These are phyloP conservation scores for Butyriboletus regius DNA, from an alignment of 1,284 basidiomycete species.

Conservation along the genomic window DNA sequence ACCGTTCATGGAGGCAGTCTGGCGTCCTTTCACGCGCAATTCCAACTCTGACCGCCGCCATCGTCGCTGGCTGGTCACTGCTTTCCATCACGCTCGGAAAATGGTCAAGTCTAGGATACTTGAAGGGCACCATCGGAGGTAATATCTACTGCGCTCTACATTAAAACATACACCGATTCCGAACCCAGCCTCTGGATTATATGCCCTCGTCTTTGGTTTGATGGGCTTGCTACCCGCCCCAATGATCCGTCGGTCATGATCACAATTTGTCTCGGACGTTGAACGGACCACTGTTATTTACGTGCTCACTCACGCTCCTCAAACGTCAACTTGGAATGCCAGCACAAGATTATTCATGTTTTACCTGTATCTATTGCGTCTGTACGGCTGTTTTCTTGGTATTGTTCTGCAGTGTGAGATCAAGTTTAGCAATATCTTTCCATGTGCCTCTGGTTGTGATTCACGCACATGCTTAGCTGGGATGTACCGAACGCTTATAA, in stretches of 20 bases:
- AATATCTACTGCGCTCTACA: slow-evolving; percentile 17
- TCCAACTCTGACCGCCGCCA: slow-evolving; percentile 58
- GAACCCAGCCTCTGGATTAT: slow-evolving; percentile 53
- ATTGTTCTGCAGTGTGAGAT: slow-evolving; percentile 1
- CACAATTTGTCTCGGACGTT: background rate
- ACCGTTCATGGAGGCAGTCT: slow-evolving; percentile 56
- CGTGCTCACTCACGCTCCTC: slow-evolving; percentile 1
- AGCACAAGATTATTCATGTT: slow-evolving; percentile 5
- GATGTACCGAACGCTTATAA: too few species aligned
- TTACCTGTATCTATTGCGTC: slow-evolving; percentile 16
- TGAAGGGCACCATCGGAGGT: slow-evolving; percentile 60
- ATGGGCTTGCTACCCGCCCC: slow-evolving; percentile 64
- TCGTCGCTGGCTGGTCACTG: slow-evolving; percentile 61
- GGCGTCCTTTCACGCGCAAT: slow-evolving; percentile 54
- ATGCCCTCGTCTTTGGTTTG: slow-evolving; percentile 60
- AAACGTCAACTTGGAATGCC: slow-evolving; percentile 7
- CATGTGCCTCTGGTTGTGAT: background rate
- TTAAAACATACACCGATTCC: slow-evolving; percentile 3
- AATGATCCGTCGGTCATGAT: slow-evolving; percentile 37
- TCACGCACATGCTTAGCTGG: too few species aligned
- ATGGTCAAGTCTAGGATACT: slow-evolving; percentile 58
- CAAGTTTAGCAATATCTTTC: background rate
- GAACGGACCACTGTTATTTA: background rate
- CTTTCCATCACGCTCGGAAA: slow-evolving; percentile 55
- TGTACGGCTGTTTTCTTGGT: slow-evolving; percentile 8